These are phyloP conservation scores for Geranium rotundifolium DNA, from an alignment of 345 rosid genomes.

Conservation along the genomic window DNA sequence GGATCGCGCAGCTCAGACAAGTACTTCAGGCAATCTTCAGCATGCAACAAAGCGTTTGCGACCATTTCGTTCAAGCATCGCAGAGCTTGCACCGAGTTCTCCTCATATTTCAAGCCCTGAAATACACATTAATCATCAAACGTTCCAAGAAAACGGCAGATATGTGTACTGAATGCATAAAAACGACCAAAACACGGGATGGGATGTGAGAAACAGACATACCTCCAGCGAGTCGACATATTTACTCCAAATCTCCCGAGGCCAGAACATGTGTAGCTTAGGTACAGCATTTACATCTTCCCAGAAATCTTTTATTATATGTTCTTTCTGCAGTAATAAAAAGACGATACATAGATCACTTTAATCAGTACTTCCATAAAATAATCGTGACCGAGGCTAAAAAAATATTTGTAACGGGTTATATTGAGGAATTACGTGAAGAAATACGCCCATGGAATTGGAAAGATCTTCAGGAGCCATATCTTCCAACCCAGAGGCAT, in stretches of 20 bases:
- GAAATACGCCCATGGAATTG: background rate
- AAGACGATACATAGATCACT: too few species aligned
- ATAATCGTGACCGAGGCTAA: background rate
- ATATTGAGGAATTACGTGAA: background rate
- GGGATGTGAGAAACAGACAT: background rate
- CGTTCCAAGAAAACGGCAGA: too few species aligned
- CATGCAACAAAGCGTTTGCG: slow-evolving; percentile 65
- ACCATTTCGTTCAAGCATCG: slow-evolving; percentile 93
- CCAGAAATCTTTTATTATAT: background rate
- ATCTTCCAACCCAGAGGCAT: background rate
- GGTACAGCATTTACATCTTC: slow-evolving; percentile 8
- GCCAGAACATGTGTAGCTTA: slow-evolving; percentile 12
- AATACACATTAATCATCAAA: background rate
- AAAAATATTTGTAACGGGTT: background rate
- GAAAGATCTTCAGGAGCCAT: background rate
- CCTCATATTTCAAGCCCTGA: slow-evolving; percentile 11
- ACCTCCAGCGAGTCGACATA: slow-evolving; percentile 10
- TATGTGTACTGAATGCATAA: too few species aligned
- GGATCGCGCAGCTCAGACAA: slow-evolving; percentile 56
- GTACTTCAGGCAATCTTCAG: slow-evolving; percentile 72
- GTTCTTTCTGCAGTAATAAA: background rate
- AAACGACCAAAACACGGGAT: too few species aligned
- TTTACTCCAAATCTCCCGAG: slow-evolving; percentile 10
- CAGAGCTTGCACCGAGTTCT: slow-evolving; percentile 72
- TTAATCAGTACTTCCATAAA: too few species aligned